Conservation (phyloP, 805 yeast species). For the Trichomonascus vanleenenianus region DNA sequence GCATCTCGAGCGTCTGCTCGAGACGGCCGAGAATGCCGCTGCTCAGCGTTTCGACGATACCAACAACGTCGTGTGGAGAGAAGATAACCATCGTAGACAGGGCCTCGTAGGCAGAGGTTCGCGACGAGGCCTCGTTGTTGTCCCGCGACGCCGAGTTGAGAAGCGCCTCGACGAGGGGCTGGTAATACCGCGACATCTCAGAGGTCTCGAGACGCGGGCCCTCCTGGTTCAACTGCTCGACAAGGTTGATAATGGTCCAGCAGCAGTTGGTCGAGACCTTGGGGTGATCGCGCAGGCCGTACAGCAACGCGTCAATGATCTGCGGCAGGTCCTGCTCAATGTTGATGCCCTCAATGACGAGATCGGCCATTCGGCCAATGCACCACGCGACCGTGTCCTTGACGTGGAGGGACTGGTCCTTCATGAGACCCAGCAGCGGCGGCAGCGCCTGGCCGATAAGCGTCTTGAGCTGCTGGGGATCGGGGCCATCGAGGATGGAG, state of each 20-base stretch:
- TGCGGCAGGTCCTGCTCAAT: slow-evolving; percentile 55
- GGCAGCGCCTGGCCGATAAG: slow-evolving; percentile 76
- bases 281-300: slow-evolving; percentile 86
- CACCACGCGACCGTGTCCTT: slow-evolving; percentile 99
- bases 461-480: slow-evolving; percentile 53
- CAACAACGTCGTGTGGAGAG: slow-evolving; percentile 63
- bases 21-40: slow-evolving; percentile 65
- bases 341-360: slow-evolving; percentile 70
- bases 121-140: slow-evolving; percentile 79
- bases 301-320: slow-evolving; percentile 62
- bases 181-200: slow-evolving; percentile 68
- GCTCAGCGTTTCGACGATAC: slow-evolving; percentile 64
- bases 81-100: slow-evolving; percentile 72
- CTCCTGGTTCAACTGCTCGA: slow-evolving; percentile 65
- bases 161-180: slow-evolving; percentile 59
- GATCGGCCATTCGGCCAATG: slow-evolving; percentile 89
- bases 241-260: slow-evolving; percentile 90
- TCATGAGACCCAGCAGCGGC: slow-evolving; percentile 67
- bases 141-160: slow-evolving; percentile 57
- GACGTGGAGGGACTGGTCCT: slow-evolving; percentile 73
- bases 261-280: slow-evolving; percentile 95
- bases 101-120: slow-evolving; percentile 97
- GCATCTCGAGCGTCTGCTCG: slow-evolving; percentile 56
- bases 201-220: slow-evolving; percentile 44
- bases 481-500: slow-evolving; percentile 92